phyloP scores from a whole-genome alignment of 2,329 filamentous ascomycete species.

The Coniochaeta sp. region DNA sequence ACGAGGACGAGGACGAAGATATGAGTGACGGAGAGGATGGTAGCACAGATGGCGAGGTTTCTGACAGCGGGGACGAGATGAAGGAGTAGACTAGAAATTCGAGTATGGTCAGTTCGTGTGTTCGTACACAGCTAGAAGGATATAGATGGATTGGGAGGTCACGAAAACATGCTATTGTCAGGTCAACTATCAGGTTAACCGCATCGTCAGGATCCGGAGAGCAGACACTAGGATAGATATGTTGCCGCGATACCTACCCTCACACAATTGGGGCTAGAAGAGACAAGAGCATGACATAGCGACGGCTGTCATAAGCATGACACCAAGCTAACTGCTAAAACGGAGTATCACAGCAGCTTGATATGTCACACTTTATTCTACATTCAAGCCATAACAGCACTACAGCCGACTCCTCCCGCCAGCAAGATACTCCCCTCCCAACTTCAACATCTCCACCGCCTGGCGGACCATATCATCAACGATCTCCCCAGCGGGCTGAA shows the following conservation, averaged over 20 bases:
- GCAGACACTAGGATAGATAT: neutral
- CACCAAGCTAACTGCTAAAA: too few species aligned
- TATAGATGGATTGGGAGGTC: neutral
- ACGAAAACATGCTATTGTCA: neutral
- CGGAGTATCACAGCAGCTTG: neutral
- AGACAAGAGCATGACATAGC: neutral
- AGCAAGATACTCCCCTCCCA: slow-evolving; percentile 52
- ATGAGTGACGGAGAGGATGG: slow-evolving; percentile 31
- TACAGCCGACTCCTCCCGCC: slow-evolving; percentile 10
- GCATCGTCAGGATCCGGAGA: neutral
- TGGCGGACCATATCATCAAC: slow-evolving; percentile 85
- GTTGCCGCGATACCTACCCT: slow-evolving; percentile 4
- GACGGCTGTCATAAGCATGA: too few species aligned
- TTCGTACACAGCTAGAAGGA: neutral
- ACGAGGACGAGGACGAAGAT: slow-evolving; percentile 50
- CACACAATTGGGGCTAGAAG: slow-evolving; percentile 15
- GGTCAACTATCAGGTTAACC: neutral
- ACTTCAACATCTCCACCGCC: slow-evolving; percentile 59
- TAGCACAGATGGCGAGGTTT: slow-evolving; percentile 22
- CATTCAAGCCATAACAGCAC: neutral
- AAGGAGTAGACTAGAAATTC: slow-evolving; percentile 6
- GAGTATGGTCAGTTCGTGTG: neutral
- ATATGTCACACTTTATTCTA: neutral
- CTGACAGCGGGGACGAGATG: slow-evolving; percentile 18
- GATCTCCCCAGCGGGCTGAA: slow-evolving; percentile 77